These are phyloP conservation scores for Monosiga brevicollis DNA, from an alignment of 78 protist genomes.

Conservation along the genomic window DNA sequence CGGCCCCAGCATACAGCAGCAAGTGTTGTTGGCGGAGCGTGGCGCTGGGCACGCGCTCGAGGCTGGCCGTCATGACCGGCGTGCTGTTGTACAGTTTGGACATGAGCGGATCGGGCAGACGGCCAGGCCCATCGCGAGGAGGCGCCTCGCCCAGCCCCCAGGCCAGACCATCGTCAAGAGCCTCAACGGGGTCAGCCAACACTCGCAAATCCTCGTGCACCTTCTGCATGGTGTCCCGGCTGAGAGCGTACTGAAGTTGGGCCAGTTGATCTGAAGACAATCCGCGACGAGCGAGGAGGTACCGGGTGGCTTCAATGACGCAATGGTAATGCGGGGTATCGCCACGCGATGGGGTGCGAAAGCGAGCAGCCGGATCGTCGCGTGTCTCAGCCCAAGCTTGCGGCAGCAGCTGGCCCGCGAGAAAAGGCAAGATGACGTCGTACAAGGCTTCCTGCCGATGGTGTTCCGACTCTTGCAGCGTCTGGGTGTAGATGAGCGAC, in stretches of 20 bases:
- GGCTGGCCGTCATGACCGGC: background rate
- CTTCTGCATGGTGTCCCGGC: background rate
- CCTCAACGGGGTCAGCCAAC: background rate
- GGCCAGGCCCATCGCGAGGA: background rate
- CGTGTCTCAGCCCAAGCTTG: background rate
- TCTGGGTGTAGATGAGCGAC: background rate
- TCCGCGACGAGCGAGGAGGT: background rate
- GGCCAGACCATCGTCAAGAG: background rate
- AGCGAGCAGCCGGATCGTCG: conserved; percentile 3
- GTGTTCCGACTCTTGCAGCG: background rate
- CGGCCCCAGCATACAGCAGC: background rate
- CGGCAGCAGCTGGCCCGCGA: background rate
- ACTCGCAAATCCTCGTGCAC: background rate
- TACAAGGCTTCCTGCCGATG: conserved; percentile 3
- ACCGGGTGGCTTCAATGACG: conserved; percentile 1
- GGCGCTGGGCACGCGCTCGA: background rate
- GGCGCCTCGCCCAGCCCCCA: background rate
- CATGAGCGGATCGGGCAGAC: background rate
- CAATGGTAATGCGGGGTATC: background rate
- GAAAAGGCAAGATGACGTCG: conserved; percentile 21
- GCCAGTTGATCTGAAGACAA: background rate
- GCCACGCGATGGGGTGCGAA: conserved; percentile 2
- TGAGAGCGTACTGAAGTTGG: background rate
- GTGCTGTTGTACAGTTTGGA: background rate
- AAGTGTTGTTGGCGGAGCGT: background rate